Percentiles rank a stretch among this genome's conserved stretches.
phyloP scores from a whole-genome alignment of 2,329 filamentous ascomycete species.

The Allantophomopsis cytisporea region DNA sequence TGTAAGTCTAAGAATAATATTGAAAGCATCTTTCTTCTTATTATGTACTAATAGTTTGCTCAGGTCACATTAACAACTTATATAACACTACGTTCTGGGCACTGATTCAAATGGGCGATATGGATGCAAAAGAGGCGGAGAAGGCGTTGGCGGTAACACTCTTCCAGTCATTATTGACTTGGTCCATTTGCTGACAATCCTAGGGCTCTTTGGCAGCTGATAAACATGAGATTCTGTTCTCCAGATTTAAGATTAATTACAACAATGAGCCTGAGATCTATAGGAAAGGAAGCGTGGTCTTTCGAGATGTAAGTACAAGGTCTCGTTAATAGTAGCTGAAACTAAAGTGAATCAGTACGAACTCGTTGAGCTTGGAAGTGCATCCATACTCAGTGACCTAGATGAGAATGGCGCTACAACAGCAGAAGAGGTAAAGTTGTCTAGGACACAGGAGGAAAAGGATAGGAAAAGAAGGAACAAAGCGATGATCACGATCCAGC shows the following conservation, averaged over 20 bases:
- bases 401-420: slow-evolving; percentile 30
- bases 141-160: slow-evolving; percentile 55
- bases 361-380: slow-evolving; percentile 41
- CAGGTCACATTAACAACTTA: slow-evolving; percentile 93
- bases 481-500: slow-evolving; percentile 67
- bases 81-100: slow-evolving; percentile 98
- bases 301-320: slow-evolving; percentile 43
- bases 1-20: slow-evolving; percentile 41
- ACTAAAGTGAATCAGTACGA: slow-evolving; percentile 42
- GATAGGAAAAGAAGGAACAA: slow-evolving; percentile 71
- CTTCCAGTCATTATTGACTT: background rate
- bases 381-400: slow-evolving; percentile 18
- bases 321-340: background rate
- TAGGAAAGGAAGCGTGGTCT: slow-evolving; percentile 85
- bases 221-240: slow-evolving; percentile 94
- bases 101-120: slow-evolving; percentile 63
- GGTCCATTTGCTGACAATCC: slow-evolving; percentile 8
- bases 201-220: slow-evolving; percentile 74
- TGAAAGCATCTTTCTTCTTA: too few species aligned
- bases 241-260: slow-evolving; percentile 84
- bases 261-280: slow-evolving; percentile 91
- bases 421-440: slow-evolving; percentile 42
- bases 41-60: background rate
- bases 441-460: slow-evolving; percentile 72
- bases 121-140: slow-evolving; percentile 69